These are phyloP conservation scores for Podospora australis DNA, from an alignment of 495 filamentous ascomycete genomes.

Conservation along the genomic window DNA sequence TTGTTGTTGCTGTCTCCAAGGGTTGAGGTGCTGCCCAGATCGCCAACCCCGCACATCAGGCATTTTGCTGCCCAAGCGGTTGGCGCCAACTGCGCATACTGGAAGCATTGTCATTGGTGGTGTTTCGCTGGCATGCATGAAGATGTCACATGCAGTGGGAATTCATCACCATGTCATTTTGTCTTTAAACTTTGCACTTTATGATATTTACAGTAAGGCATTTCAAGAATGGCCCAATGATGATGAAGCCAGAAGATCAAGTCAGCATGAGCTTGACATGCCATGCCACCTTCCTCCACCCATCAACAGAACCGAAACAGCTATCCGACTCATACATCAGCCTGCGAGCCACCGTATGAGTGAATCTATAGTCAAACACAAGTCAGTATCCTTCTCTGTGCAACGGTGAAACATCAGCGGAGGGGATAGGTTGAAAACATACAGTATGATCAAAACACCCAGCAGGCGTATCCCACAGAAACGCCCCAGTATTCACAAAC, in stretches of 20 bases:
- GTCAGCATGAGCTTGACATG: no score
- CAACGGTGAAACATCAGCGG: not conserved
- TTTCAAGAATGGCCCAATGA: no score
- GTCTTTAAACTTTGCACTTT: no score
- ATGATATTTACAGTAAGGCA: no score
- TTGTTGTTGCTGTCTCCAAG: no score
- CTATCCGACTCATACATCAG: slow-evolving; percentile 16
- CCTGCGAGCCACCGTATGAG: slow-evolving; percentile 14
- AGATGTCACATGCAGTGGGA: no score
- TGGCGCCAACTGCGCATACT: not conserved
- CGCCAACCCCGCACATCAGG: not conserved
- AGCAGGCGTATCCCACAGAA: slow-evolving; percentile 40
- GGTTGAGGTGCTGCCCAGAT: not conserved
- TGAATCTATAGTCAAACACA: slow-evolving; percentile 14
- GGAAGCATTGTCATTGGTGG: not conserved
- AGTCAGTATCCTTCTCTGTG: not conserved
- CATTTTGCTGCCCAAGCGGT: no score
- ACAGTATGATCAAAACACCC: slow-evolving; percentile 48
- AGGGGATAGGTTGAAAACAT: slow-evolving; percentile 20
- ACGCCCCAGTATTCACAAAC: slow-evolving; percentile 46
- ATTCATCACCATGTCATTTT: no score
- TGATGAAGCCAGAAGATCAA: no score
- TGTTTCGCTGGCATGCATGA: no score
- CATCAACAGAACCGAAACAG: no score
- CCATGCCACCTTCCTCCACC: no score